Evolutionary conservation across 2,329 filamentous ascomycete genomes (phyloP).

Genomic region (Sporothrix euskadiensis): DNA sequence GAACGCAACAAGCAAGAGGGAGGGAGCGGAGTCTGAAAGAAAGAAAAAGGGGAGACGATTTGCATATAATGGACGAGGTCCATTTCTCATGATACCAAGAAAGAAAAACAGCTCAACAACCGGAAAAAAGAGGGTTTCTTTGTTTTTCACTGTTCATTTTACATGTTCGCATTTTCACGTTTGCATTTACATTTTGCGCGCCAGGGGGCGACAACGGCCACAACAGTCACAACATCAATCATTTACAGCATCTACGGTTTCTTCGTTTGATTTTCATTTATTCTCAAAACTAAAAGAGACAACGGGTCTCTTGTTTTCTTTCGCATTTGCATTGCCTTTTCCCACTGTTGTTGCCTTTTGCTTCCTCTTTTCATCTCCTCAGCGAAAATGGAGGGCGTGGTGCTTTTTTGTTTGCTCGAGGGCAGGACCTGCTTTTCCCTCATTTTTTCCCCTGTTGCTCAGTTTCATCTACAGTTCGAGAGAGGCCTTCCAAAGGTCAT

Average conservation of each 20-base stretch:
- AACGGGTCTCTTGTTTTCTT: background rate
- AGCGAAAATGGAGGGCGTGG: background rate
- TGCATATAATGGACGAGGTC: conserved; percentile 7
- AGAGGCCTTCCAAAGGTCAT: background rate
- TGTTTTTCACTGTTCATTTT: background rate
- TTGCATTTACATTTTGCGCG: conserved; percentile 14
- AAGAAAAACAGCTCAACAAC: conserved; percentile 1
- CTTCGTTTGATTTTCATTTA: background rate
- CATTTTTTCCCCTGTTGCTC: background rate
- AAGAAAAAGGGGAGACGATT: background rate
- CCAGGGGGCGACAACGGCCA: conserved; percentile 1
- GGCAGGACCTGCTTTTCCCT: background rate
- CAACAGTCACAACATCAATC: background rate
- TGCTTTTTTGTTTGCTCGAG: background rate
- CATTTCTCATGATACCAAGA: conserved; percentile 21
- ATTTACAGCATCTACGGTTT: conserved; percentile 4
- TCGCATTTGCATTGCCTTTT: background rate
- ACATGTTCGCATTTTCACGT: background rate
- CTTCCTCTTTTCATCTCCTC: background rate
- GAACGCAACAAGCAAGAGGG: background rate
- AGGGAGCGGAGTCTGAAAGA: background rate
- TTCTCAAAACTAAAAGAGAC: background rate
- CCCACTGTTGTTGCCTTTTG: background rate
- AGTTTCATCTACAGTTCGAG: background rate
- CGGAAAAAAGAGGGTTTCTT: background rate